Evolutionary conservation across 1,139 yeast species (phyloP).

Genomic region (Suhomyces panamericanus): DNA sequence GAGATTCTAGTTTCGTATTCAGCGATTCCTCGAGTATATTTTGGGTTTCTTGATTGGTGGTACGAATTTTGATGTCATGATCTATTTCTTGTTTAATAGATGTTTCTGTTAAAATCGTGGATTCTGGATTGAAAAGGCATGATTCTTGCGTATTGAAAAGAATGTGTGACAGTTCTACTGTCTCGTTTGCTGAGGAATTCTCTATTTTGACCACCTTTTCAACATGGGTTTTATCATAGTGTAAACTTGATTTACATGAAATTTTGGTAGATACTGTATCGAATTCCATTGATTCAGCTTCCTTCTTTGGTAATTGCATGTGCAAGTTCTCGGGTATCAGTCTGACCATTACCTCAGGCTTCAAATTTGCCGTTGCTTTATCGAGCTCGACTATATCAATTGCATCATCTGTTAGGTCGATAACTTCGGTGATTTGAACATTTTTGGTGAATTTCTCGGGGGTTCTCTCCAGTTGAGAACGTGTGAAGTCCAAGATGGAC

Average conservation of each 20-base stretch:
- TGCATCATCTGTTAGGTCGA: not conserved
- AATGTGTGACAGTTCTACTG: not conserved
- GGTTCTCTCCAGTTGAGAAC: not conserved
- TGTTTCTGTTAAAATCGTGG: not conserved
- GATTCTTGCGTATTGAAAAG: not conserved
- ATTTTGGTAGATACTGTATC: too few relatives aligned
- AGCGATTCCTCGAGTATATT: too few relatives aligned
- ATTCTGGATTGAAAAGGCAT: not conserved
- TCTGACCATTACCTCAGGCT: too few relatives aligned
- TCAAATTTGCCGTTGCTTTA: not conserved
- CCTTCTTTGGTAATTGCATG: too few relatives aligned
- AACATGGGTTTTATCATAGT: too few relatives aligned
- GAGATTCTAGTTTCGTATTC: too few relatives aligned
- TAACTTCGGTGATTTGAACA: not conserved
- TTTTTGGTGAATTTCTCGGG: not conserved
- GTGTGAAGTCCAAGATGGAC: slow-evolving; percentile 18
- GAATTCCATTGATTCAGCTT: too few relatives aligned
- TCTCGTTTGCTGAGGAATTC: not conserved
- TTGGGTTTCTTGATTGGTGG: too few relatives aligned
- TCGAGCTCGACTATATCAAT: not conserved
- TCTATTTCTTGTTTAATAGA: not conserved
- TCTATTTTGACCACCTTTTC: not conserved
- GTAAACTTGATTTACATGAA: too few relatives aligned
- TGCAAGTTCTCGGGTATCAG: too few relatives aligned
- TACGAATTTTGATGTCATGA: too few relatives aligned